Evolutionary conservation across 805 yeast genomes (phyloP), one percentile per base, ranked within the genome.

Genomic region (Metschnikowia corniflorae): DNA sequence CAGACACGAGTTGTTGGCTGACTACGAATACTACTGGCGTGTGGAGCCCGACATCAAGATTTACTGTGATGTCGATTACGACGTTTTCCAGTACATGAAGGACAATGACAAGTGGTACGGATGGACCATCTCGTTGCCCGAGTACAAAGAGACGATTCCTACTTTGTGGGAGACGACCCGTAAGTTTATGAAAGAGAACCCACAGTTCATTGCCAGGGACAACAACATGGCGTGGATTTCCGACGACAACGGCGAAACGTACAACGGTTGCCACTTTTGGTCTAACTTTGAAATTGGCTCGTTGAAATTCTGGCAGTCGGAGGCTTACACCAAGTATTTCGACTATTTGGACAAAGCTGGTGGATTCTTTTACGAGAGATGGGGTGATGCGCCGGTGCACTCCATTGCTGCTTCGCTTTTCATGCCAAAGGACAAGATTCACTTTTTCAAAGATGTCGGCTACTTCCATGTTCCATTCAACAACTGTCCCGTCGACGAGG

Each of bases 371-470:
- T 87, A 86, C 60, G 88, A 84, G 68, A 75, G 95, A 63, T 86
- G 95, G 96, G 95, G 95, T 51, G 96, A 86, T 61, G 95, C 95
- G 18, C 96, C 96, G 23, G 82, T 86, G 33, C 96, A 86, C 61
- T 83, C 94, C 5, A 80, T 86, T 53, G 96, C 93, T 21, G 95
- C 86, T 15, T 68, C 93, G 4, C 65, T 87, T 47, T 84, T 87
- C 65, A 57, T 86, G 59, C 78, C 83, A 37, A 77, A 74, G 57
- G 78, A 76, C 43, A 68, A 80, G 54, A 64, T 87, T 33, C 95
- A 87, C 55, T 57, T 82, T 71, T 88, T 88, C 57, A 82, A 77
- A 42, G 95, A 86, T 53, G 75, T 86, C 44, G 95, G 95, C 34
- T 86, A 87, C 62, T 83, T 57, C 66, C 96, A 86, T 57, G 80